Conservation (phyloP, 2,329 filamentous ascomycete species). For the Curvularia hawaiiensis region DNA sequence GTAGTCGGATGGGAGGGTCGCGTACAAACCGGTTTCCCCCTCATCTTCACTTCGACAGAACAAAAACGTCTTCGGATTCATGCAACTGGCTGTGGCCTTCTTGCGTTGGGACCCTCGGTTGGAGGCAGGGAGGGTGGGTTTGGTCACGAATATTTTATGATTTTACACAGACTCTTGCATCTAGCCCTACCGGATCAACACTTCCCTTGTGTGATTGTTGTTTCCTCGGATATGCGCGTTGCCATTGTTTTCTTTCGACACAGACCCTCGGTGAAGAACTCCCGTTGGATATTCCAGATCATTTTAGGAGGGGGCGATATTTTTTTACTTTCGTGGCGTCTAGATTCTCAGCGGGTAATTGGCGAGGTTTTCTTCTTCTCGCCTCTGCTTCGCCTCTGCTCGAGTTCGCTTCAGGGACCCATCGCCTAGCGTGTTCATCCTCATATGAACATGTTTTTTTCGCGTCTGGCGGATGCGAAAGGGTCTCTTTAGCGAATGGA, state of each 20-base stretch:
- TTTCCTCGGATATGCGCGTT: neutral
- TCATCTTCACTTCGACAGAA: neutral
- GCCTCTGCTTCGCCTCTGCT: neutral
- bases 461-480: neutral
- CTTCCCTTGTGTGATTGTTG: neutral
- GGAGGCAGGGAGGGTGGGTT: neutral
- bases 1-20: neutral
- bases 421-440: neutral
- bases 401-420: neutral
- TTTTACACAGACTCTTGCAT: neutral
- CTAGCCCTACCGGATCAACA: neutral
- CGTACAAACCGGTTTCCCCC: neutral
- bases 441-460: neutral
- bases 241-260: neutral
- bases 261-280: neutral
- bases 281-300: neutral
- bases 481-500: neutral
- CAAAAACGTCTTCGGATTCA: neutral
- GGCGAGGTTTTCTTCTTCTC: conserved; percentile 1
- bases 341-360: neutral
- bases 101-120: neutral
- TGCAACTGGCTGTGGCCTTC: neutral
- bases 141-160: neutral
- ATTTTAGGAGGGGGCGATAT: neutral
- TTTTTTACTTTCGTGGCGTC: neutral